Evolutionary conservation across 805 yeast genomes (phyloP).

Genomic region (Blastobotrys muscicola): DNA sequence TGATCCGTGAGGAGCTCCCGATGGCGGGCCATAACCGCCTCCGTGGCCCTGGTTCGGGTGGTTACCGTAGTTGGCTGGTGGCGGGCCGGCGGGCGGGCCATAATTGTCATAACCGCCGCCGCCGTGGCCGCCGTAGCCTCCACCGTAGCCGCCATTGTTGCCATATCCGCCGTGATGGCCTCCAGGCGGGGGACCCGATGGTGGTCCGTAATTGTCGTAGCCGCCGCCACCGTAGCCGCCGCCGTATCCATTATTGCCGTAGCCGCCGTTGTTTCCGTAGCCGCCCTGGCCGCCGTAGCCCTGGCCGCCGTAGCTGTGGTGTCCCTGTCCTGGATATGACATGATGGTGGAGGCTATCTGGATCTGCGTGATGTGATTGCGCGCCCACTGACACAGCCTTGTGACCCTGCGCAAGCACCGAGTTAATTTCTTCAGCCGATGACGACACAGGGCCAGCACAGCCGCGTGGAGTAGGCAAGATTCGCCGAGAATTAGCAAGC

Average conservation of each 20-base stretch:
- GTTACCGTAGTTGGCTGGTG: constrained; percentile 18
- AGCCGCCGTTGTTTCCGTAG: not conserved
- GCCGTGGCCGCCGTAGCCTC: not conserved
- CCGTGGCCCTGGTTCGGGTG: constrained; percentile 11
- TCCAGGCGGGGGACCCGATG: constrained; percentile 13
- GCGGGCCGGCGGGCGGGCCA: constrained; percentile 25
- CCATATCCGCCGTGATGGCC: not conserved
- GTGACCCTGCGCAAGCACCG: too few relatives aligned
- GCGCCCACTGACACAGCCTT: too few relatives aligned
- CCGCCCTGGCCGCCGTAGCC: too few relatives aligned
- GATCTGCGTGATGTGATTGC: too few relatives aligned
- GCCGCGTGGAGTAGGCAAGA: too few relatives aligned
- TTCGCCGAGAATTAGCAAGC: too few relatives aligned
- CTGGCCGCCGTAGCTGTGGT: too few relatives aligned
- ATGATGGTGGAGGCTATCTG: too few relatives aligned
- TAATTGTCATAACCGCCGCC: constrained; percentile 4
- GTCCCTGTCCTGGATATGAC: too few relatives aligned
- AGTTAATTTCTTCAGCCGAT: too few relatives aligned
- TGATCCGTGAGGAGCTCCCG: constrained; percentile 20
- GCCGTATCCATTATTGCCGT: constrained; percentile 2
- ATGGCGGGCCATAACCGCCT: constrained; percentile 17
- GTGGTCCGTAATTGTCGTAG: constrained; percentile 12
- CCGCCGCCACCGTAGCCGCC: constrained; percentile 4
- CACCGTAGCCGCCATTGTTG: not conserved
- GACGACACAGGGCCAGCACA: too few relatives aligned